These are phyloP conservation scores for Fusarium fracticaudum DNA, from an alignment of 2,329 filamentous ascomycete genomes.

Conservation along the genomic window DNA sequence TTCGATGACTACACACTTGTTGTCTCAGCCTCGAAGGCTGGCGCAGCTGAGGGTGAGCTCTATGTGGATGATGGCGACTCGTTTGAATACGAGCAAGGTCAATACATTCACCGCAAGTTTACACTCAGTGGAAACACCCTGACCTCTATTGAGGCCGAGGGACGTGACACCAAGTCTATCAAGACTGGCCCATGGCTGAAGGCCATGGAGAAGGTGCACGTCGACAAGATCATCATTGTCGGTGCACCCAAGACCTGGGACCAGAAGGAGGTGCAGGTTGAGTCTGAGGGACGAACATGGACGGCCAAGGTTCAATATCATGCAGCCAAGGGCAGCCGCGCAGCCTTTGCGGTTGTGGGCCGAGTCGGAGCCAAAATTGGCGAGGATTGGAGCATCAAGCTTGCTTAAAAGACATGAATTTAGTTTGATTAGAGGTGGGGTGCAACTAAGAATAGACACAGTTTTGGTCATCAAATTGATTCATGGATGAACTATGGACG, in stretches of 20 bases:
- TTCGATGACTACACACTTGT: conserved; percentile 96
- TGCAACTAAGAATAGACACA: conserved; percentile 34
- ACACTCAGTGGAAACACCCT: conserved; percentile 69
- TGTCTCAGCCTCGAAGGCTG: conserved; percentile 69
- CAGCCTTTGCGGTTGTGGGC: conserved; percentile 63
- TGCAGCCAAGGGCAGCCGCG: conserved; percentile 56
- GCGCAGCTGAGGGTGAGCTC: conserved; percentile 76
- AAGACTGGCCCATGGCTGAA: conserved; percentile 77
- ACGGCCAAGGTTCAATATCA: conserved; percentile 70
- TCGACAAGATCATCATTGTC: conserved; percentile 87
- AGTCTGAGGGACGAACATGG: conserved; percentile 62
- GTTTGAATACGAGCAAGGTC: conserved; percentile 86
- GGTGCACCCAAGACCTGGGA: conserved; percentile 79
- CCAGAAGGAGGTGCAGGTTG: conserved; percentile 67
- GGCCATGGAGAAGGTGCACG: conserved; percentile 77
- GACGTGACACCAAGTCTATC: conserved; percentile 61
- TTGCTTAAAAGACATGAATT: conserved; percentile 37
- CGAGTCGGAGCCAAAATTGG: conserved; percentile 63
- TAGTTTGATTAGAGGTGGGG: conserved; percentile 31
- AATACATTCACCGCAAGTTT: conserved; percentile 89
- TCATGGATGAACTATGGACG: not conserved
- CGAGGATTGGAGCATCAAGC: conserved; percentile 61
- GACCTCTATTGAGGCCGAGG: conserved; percentile 74
- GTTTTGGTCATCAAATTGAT: not conserved
- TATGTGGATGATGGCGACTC: conserved; percentile 95